Evolutionary conservation across 257 asterid genomes (phyloP).

Genomic region (Anisodus acutangulus): DNA sequence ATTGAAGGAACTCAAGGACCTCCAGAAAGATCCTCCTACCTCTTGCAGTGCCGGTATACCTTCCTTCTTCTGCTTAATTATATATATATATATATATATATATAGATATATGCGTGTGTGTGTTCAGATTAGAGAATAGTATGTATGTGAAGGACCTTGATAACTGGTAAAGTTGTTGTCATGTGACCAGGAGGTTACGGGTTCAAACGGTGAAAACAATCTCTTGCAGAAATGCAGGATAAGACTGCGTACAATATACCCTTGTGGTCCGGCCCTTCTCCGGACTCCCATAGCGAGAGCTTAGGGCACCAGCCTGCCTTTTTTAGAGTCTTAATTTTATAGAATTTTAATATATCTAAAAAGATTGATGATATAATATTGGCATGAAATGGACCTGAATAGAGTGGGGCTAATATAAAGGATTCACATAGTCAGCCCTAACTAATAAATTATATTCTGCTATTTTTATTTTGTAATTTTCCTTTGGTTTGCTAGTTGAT

Average conservation of each 20-base stretch:
- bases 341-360: not conserved
- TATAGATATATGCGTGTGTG: too few species aligned
- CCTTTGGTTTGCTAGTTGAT: not conserved
- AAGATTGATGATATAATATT: not conserved
- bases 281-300: too few species aligned
- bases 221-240: too few species aligned
- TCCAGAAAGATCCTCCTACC: constrained; percentile 29
- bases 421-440: not conserved
- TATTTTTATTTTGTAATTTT: too few species aligned
- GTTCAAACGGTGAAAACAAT: too few species aligned
- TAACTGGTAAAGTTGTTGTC: too few species aligned
- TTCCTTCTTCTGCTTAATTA: not conserved
- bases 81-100: too few species aligned
- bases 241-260: too few species aligned
- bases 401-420: too few species aligned
- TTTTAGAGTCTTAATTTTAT: not conserved
- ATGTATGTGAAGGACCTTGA: not conserved
- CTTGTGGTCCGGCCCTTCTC: too few species aligned
- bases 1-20: constrained; percentile 28
- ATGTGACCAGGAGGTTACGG: too few species aligned
- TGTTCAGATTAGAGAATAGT: not conserved
- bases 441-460: not conserved
- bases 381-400: not conserved
- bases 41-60: constrained; percentile 26
- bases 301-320: too few species aligned